phyloP scores from a whole-genome alignment of 306 rosid species.

The Bauhinia variegata region DNA sequence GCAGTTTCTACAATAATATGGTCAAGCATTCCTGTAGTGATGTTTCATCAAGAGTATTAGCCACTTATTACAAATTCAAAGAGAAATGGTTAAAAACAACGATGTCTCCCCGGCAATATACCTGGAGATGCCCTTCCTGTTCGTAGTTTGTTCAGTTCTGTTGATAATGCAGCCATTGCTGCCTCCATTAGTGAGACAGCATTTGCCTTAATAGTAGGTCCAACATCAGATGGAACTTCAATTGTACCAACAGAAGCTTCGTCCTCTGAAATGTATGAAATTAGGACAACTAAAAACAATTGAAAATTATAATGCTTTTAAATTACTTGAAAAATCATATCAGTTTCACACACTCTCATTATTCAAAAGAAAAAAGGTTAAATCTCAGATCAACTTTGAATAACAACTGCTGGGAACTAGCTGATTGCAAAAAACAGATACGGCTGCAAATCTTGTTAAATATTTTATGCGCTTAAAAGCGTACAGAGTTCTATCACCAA shows the following conservation, averaged over 20 bases:
- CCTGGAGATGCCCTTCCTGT: constrained; percentile 98
- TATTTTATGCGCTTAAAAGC: not conserved
- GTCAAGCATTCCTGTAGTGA: constrained; percentile 87
- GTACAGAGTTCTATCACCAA: not conserved
- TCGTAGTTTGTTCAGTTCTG: constrained; percentile 72
- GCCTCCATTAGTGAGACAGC: constrained; percentile 85
- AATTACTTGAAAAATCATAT: not conserved
- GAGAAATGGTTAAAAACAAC: not conserved
- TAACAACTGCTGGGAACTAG: not conserved
- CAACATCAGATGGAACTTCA: constrained; percentile 62
- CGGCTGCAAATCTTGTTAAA: not conserved
- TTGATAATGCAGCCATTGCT: constrained; percentile 67
- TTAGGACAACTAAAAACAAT: constrained; percentile 14
- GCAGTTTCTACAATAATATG: constrained; percentile 82
- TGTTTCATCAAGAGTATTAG: constrained; percentile 5
- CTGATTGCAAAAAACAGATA: not conserved
- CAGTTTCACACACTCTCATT: not conserved
- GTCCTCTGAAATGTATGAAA: constrained; percentile 57
- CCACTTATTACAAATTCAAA: constrained; percentile 4
- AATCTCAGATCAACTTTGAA: constrained; percentile 11
- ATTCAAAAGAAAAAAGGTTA: constrained; percentile 7
- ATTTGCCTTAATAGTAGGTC: constrained; percentile 71
- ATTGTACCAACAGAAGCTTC: constrained; percentile 56
- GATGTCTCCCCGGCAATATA: constrained; percentile 27
- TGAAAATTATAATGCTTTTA: not conserved